phyloP scores from a whole-genome alignment of 2,329 filamentous ascomycete genomes.

The Ophiostoma sp. region DNA sequence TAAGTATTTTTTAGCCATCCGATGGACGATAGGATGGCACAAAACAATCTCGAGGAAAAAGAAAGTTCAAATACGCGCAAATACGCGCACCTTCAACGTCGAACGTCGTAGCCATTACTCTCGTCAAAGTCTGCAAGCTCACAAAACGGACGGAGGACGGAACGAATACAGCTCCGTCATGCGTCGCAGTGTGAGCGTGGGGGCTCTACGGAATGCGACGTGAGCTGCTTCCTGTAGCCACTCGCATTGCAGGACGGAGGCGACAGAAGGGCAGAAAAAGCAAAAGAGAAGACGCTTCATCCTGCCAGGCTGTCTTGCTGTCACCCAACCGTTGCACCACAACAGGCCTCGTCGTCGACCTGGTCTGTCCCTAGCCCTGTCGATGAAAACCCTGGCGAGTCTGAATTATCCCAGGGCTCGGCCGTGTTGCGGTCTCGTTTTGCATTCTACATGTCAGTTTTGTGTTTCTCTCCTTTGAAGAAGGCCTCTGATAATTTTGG shows the following conservation, averaged over 20 bases:
- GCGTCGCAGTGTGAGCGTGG: background rate
- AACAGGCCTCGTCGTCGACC: background rate
- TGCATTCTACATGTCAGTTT: background rate
- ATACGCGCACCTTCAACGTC: background rate
- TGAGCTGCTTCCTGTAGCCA: background rate
- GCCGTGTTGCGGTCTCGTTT: background rate
- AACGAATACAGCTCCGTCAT: background rate
- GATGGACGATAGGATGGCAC: background rate
- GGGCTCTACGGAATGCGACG: constrained; percentile 1
- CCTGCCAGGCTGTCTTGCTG: background rate
- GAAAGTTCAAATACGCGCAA: background rate
- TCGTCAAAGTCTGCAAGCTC: background rate
- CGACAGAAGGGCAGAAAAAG: too few species aligned
- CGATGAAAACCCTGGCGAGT: background rate
- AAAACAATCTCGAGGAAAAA: background rate
- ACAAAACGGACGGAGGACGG: background rate
- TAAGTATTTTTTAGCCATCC: background rate
- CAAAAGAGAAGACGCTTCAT: background rate
- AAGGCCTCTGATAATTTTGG: background rate
- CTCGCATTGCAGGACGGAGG: background rate
- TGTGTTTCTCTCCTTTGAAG: background rate
- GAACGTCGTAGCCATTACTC: background rate
- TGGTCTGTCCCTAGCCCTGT: background rate
- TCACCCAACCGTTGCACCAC: background rate
- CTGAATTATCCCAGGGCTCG: background rate